phyloP scores from a whole-genome alignment of 75 land plant genomes.

The Pinus taeda region DNA sequence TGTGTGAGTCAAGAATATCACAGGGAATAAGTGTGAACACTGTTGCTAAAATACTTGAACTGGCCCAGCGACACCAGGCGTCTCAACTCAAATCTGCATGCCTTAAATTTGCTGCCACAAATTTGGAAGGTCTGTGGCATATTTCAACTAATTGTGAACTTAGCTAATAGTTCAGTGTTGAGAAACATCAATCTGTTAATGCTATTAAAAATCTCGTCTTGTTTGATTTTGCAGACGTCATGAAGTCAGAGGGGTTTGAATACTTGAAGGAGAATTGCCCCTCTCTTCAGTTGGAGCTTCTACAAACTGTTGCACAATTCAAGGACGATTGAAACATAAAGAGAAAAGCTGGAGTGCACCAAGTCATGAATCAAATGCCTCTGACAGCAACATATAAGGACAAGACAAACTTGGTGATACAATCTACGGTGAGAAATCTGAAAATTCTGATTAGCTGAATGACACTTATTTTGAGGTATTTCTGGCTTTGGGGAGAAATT shows the following conservation, averaged over 20 bases:
- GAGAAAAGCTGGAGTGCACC: background rate
- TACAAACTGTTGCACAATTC: conserved; percentile 39
- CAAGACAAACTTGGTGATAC: background rate
- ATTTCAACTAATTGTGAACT: background rate
- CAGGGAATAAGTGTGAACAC: conserved; percentile 67
- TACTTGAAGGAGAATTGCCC: conserved; percentile 47
- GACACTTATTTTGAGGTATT: background rate
- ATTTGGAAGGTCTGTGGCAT: conserved; percentile 37
- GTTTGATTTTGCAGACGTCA: conserved; percentile 25
- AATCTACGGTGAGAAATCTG: background rate
- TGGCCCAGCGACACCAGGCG: conserved; percentile 73
- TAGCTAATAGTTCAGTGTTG: background rate
- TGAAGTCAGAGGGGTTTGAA: conserved; percentile 49
- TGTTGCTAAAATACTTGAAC: conserved; percentile 70
- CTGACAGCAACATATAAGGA: background rate
- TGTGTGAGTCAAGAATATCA: conserved; percentile 65
- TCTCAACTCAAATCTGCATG: conserved; percentile 65
- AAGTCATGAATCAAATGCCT: background rate
- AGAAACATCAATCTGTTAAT: conserved; percentile 1
- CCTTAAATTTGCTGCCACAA: conserved; percentile 62
- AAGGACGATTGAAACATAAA: conserved; percentile 10
- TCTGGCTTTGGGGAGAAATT: background rate
- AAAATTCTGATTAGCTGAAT: background rate
- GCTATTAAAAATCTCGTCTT: background rate
- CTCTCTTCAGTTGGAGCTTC: conserved; percentile 36